phyloP scores from a whole-genome alignment of 495 filamentous ascomycete genomes.

The Aspergillus heteromorphus region DNA sequence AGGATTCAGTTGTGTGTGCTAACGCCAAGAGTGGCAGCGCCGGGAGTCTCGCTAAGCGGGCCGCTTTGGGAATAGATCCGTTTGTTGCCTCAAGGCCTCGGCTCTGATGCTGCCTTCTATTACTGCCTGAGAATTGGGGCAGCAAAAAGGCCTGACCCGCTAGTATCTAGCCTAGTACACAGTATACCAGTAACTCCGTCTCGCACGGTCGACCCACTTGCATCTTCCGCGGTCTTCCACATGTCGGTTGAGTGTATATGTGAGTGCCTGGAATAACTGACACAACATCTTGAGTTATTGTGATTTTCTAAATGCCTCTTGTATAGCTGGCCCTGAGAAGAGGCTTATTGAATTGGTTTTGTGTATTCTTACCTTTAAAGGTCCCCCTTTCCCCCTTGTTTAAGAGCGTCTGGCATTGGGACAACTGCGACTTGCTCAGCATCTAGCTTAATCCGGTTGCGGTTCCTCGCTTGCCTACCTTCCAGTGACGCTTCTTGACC shows the following conservation, averaged over 20 bases:
- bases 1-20: constrained; percentile 27
- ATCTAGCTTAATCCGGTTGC: neutral
- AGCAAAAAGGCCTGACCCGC: neutral
- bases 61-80: constrained; percentile 33
- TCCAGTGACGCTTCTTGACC: constrained; percentile 7
- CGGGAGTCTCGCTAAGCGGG: constrained; percentile 39
- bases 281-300: neutral
- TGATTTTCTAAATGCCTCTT: neutral
- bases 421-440: neutral
- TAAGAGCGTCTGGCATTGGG: neutral
- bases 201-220: constrained; percentile 3
- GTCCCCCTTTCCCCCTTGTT: neutral
- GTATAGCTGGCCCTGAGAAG: neutral
- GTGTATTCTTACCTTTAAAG: neutral
- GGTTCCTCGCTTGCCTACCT: neutral
- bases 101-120: neutral
- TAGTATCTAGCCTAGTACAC: no score
- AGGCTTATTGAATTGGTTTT: neutral
- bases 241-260: neutral
- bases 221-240: constrained; percentile 10
- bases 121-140: constrained; percentile 15
- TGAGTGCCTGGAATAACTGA: neutral
- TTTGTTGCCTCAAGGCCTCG: neutral
- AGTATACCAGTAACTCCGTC: neutral
- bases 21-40: constrained; percentile 23